Evolutionary conservation across 768 basidiomycete genomes (phyloP).

Genomic region (Lactarius hengduanensis): DNA sequence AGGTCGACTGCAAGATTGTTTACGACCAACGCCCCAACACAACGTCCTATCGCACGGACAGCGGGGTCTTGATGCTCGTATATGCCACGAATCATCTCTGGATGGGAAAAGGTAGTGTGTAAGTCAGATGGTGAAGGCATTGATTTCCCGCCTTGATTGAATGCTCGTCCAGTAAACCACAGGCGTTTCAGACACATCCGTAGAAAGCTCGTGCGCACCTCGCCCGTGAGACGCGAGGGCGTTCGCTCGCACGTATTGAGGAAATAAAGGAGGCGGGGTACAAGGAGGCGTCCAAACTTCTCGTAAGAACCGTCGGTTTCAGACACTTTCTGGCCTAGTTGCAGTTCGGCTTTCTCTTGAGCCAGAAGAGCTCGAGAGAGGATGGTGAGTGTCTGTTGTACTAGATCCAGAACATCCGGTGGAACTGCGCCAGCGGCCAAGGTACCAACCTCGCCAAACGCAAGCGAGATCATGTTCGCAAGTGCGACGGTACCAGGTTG

Average conservation of each 20-base stretch:
- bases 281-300: no score
- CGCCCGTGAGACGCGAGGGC: no score
- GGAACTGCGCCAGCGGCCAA: no score
- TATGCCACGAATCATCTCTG: no score
- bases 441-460: conserved; percentile 1
- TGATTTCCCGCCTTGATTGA: neutral
- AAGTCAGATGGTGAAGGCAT: no score
- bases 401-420: no score
- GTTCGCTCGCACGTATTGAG: no score
- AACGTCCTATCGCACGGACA: neutral
- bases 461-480: no score
- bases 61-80: neutral
- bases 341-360: neutral
- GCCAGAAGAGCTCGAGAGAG: neutral
- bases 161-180: neutral
- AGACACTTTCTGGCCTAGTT: neutral
- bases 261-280: no score
- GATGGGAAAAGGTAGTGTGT: no score
- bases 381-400: conserved; percentile 4
- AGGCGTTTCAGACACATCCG: neutral
- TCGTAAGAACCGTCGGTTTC: no score
- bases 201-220: neutral
- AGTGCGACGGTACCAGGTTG: no score
- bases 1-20: neutral
- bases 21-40: neutral